Evolutionary conservation across 1,139 yeast species (phyloP).

Genomic region (Arxiozyma slooffiae): DNA sequence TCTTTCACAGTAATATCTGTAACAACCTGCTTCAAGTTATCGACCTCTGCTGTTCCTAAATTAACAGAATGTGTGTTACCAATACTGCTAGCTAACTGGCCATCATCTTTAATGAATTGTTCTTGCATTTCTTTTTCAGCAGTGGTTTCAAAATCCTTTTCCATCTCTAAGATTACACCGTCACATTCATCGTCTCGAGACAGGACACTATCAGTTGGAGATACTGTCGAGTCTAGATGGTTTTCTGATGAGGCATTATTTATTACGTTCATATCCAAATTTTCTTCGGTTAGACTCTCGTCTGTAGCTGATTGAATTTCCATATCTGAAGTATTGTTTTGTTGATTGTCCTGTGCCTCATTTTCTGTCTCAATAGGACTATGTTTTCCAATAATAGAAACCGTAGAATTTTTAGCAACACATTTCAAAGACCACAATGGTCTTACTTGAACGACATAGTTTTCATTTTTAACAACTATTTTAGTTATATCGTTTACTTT

Average conservation of each 20-base stretch:
- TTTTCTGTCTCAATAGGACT: not conserved
- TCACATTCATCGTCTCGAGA: conserved; percentile 10
- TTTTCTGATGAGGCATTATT: not conserved
- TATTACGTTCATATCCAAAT: not conserved
- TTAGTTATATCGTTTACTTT: conserved; percentile 42
- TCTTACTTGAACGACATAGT: conserved; percentile 19
- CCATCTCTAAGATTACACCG: conserved; percentile 4
- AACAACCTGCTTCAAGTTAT: not conserved
- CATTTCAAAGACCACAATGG: conserved; percentile 18
- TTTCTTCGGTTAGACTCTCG: not conserved
- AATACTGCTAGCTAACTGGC: not conserved
- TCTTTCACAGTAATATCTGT: not conserved
- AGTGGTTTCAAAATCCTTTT: conserved; percentile 11
- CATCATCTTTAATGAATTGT: conserved; percentile 5
- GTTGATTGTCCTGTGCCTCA: not conserved
- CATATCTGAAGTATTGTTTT: not conserved
- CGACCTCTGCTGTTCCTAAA: not conserved
- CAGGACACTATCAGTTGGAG: conserved; percentile 9
- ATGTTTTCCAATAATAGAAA: not conserved
- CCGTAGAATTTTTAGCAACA: not conserved
- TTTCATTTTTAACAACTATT: conserved; percentile 34
- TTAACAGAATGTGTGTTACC: no score
- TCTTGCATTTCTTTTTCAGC: conserved; percentile 9
- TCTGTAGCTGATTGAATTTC: not conserved
- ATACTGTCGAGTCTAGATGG: not conserved